Percentiles rank a stretch among this genome's conserved stretches.
These are phyloP conservation scores for Trametes villosa DNA, from an alignment of 768 basidiomycete species.

Conservation along the genomic window DNA sequence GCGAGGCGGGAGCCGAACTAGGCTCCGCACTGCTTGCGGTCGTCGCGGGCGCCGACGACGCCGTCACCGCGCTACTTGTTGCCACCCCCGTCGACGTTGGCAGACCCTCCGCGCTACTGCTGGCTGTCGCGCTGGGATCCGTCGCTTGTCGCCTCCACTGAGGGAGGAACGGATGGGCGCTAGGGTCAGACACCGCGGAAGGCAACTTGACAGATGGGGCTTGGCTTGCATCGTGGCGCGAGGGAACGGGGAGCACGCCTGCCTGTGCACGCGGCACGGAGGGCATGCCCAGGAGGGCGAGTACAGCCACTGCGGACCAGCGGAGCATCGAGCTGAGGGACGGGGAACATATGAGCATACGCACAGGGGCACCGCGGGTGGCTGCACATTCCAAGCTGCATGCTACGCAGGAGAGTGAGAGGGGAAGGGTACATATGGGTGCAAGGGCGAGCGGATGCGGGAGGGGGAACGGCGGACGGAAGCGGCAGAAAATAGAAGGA, in stretches of 20 bases:
- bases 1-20: slow-evolving; percentile 1
- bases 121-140: background rate
- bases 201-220: slow-evolving; percentile 4
- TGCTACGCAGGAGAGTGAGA: too few species aligned
- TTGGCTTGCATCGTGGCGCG: background rate
- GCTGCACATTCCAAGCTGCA: too few species aligned
- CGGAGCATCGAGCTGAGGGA: slow-evolving; percentile 3
- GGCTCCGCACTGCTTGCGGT: background rate
- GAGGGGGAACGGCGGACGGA: background rate
- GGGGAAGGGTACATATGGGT: too few species aligned
- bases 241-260: background rate
- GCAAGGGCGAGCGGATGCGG: too few species aligned
- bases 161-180: slow-evolving; percentile 6
- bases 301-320: slow-evolving; percentile 5
- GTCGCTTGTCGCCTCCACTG: slow-evolving; percentile 14
- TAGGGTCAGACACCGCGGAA: background rate
- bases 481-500: background rate
- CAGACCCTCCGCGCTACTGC: too few species aligned
- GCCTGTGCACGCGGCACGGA: slow-evolving; percentile 7
- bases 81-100: too few species aligned
- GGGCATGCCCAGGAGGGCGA: slow-evolving; percentile 1
- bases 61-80: too few species aligned
- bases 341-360: background rate
- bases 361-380: background rate
- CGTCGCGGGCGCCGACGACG: too few species aligned